phyloP scores from a whole-genome alignment of 768 basidiomycete genomes.

The Lyophyllum atratum region DNA sequence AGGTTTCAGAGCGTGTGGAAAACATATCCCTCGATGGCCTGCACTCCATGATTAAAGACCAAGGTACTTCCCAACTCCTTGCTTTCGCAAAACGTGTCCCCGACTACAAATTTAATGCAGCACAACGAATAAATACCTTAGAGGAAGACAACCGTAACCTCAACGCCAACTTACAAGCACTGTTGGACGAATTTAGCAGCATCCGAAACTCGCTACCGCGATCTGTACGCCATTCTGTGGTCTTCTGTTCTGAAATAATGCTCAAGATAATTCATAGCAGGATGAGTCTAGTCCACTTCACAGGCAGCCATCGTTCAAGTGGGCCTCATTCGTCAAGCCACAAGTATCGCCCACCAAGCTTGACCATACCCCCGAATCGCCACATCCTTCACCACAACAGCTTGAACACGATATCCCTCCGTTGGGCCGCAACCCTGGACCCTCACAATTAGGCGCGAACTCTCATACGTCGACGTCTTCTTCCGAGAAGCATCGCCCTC shows the following conservation, averaged over 20 bases:
- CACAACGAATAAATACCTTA: slow-evolving; percentile 62
- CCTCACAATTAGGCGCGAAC: slow-evolving; percentile 24
- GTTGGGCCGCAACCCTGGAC: slow-evolving; percentile 36
- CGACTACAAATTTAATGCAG: slow-evolving; percentile 36
- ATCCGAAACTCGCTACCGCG: slow-evolving; percentile 40
- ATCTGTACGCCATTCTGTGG: slow-evolving; percentile 32
- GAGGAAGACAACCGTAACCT: slow-evolving; percentile 81
- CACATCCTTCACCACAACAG: slow-evolving; percentile 77
- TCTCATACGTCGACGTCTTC: slow-evolving; percentile 11
- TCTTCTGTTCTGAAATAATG: slow-evolving; percentile 5
- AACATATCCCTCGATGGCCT: slow-evolving; percentile 65
- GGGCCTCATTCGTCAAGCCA: slow-evolving; percentile 81
- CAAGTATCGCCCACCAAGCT: slow-evolving; percentile 80
- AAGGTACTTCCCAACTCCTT: slow-evolving; percentile 49
- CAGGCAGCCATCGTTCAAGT: slow-evolving; percentile 85
- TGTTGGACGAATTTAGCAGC: slow-evolving; percentile 66
- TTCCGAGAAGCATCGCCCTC: slow-evolving; percentile 35
- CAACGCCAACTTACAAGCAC: slow-evolving; percentile 58
- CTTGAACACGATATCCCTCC: slow-evolving; percentile 67
- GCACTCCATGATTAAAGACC: slow-evolving; percentile 67
- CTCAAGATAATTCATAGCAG: slow-evolving; percentile 20
- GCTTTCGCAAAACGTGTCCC: neutral
- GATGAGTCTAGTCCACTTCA: slow-evolving; percentile 49
- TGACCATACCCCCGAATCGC: slow-evolving; percentile 63
- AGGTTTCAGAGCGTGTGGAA: slow-evolving; percentile 55